Evolutionary conservation across 192 early-diverging fungal species (phyloP).

Genomic region (Coemansia umbellata): DNA sequence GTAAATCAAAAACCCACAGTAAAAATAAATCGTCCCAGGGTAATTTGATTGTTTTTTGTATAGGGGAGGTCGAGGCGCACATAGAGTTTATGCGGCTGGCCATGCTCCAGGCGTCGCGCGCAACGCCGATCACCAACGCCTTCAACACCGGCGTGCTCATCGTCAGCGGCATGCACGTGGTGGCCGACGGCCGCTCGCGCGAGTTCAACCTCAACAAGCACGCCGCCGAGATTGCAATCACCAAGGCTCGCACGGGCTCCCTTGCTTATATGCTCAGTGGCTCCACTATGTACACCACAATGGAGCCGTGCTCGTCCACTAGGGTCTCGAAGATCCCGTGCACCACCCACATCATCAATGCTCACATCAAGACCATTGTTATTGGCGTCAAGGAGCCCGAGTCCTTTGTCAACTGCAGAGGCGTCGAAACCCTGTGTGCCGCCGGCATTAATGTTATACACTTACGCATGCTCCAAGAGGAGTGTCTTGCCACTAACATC

Average conservation of each 20-base stretch:
- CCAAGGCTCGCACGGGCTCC: conserved; percentile 10
- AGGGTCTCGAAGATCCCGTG: conserved; percentile 75
- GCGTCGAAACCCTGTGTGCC: conserved; percentile 61
- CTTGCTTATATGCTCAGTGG: conserved; percentile 21
- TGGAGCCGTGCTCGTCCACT: conserved; percentile 90
- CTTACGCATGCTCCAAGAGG: conserved; percentile 66
- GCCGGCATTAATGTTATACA: conserved; percentile 74
- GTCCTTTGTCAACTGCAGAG: conserved; percentile 79
- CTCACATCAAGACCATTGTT: conserved; percentile 68
- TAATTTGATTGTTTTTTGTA: no score
- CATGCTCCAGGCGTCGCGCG: conserved; percentile 31
- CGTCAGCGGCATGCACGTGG: conserved; percentile 19
- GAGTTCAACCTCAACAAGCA: conserved; percentile 15
- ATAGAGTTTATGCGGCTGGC: conserved; percentile 42
- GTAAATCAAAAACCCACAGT: no score
- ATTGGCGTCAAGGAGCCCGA: conserved; percentile 86
- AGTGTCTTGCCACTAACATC: conserved; percentile 68
- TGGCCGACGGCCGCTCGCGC: conserved; percentile 31
- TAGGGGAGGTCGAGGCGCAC: conserved; percentile 31
- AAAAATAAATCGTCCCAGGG: no score
- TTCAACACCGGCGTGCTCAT: conserved; percentile 34
- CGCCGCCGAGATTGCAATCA: conserved; percentile 24
- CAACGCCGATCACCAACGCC: conserved; percentile 17
- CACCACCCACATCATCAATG: conserved; percentile 67
- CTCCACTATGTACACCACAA: conserved; percentile 87